Base-by-base conservation (phyloP, 2,329 filamentous ascomycete species). In the Neofusicoccum umdonicola region DNA sequence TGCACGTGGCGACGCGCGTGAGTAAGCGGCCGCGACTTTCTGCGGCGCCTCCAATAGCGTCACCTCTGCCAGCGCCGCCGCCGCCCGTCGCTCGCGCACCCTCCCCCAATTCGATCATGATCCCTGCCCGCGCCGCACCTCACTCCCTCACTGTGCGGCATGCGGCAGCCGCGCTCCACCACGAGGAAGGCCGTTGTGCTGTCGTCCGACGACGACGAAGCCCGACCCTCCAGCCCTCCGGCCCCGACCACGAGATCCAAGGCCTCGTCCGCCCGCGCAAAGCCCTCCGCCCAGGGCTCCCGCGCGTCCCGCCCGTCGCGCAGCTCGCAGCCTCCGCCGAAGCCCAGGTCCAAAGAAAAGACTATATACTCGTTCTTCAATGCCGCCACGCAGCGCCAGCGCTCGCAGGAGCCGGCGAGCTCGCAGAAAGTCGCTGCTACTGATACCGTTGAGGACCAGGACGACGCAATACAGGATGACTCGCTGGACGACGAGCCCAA, bases 361-460 rank as follows among this genome's bases (percentile, higher is more conserved):
- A 75, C 80, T 9, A 81, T 82, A 57, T 80, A 77, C 41, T 82
- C 81, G 15, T 83, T 83, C 73, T 83, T 83, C 73, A 80, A 77
- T 70, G 74, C 74, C 58, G 74, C 75, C 7, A 76, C 79, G n/a
- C 79, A 78, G 63, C 68, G 76, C 37, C 78, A 79, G 66, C 72
- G 52, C 22, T 22, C 44, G 6, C 77, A 79, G 66, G 72, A 74
- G 15, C 74, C 75, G 11, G 71, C 76, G 22, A 81, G 76, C 64
- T 75, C 77, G 4, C 76, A 78, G 63, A 80, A 78, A 63, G 64
- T 68, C 54, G 66, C 51, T 12, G n/a, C 67, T 27, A 42, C 65
- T 8, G 66, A 57, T 60, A 68, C 67, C 51, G 70, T 71, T 52
- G 64, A 72, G 35, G 71, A 69, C 4, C 70, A 73, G n/a, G 61